phyloP scores from a whole-genome alignment of 768 basidiomycete genomes.

The Pleurotus pulmonarius region DNA sequence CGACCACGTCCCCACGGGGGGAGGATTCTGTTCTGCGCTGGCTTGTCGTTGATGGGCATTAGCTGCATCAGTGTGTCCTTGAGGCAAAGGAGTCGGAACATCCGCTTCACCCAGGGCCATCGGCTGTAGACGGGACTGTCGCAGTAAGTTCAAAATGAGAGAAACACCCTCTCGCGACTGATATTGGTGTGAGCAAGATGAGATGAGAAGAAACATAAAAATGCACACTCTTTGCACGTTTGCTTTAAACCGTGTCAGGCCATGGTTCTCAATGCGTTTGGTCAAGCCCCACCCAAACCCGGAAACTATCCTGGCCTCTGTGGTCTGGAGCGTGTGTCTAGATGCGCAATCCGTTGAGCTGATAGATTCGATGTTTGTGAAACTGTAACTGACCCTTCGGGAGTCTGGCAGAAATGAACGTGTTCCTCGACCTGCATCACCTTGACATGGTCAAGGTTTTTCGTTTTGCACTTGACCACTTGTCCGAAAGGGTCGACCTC shows the following conservation, averaged over 20 bases:
- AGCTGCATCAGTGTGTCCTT: background rate
- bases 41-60: background rate
- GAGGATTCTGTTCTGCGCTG: background rate
- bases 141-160: slow-evolving; percentile 72
- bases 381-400: slow-evolving; percentile 59
- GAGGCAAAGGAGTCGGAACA: slow-evolving; percentile 10
- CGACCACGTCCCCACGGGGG: slow-evolving; percentile 28
- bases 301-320: slow-evolving; percentile 84
- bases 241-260: slow-evolving; percentile 78
- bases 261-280: slow-evolving; percentile 82
- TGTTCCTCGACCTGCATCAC: slow-evolving; percentile 91
- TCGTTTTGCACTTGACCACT: slow-evolving; percentile 73
- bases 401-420: slow-evolving; percentile 63
- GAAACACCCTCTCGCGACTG: slow-evolving; percentile 88
- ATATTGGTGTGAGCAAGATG: slow-evolving; percentile 10
- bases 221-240: slow-evolving; percentile 71
- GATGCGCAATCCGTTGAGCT: slow-evolving; percentile 1
- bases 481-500: slow-evolving; percentile 85
- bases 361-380: background rate
- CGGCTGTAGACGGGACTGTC: slow-evolving; percentile 69
- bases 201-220: background rate
- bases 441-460: slow-evolving; percentile 92
- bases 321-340: slow-evolving; percentile 80
- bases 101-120: slow-evolving; percentile 42
- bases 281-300: slow-evolving; percentile 90